phyloP scores from a whole-genome alignment of 495 filamentous ascomycete species.

The Neurospora intermedia region DNA sequence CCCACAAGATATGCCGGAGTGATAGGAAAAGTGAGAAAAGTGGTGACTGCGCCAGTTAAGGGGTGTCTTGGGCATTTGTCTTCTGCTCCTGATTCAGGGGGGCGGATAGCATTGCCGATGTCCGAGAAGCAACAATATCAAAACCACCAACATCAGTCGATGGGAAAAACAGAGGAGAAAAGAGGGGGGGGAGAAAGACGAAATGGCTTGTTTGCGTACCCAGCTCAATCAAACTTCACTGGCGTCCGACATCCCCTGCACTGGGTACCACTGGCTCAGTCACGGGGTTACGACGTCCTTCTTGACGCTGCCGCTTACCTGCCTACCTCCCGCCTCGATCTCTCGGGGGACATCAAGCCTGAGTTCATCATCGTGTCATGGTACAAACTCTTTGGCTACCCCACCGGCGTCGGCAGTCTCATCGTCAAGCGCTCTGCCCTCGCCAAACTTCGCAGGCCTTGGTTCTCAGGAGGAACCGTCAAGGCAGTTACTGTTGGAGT shows the following conservation, averaged over 20 bases:
- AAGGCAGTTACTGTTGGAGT: conserved; percentile 38
- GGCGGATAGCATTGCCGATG: too few species aligned
- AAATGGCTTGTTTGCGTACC: conserved; percentile 48
- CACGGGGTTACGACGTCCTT: conserved; percentile 37
- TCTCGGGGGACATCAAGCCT: conserved; percentile 35
- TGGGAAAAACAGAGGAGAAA: too few species aligned
- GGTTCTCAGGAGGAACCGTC: conserved; percentile 52
- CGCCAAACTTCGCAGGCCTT: conserved; percentile 35
- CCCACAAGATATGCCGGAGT: background rate
- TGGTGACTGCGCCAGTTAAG: background rate
- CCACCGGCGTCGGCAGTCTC: conserved; percentile 46
- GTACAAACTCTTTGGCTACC: conserved; percentile 59
- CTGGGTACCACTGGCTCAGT: conserved; percentile 38
- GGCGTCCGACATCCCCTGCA: conserved; percentile 45
- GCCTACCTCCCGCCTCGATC: conserved; percentile 41
- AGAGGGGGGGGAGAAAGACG: background rate
- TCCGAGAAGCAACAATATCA: too few species aligned
- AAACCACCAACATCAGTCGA: too few species aligned
- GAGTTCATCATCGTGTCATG: conserved; percentile 49
- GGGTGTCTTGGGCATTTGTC: background rate
- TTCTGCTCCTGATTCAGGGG: background rate
- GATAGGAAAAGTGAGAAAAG: background rate
- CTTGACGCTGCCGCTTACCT: conserved; percentile 50
- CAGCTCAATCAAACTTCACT: conserved; percentile 53
- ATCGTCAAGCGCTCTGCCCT: conserved; percentile 37